These are phyloP conservation scores for Trichoderma parareesei DNA, from an alignment of 495 filamentous ascomycete species.

Conservation along the genomic window DNA sequence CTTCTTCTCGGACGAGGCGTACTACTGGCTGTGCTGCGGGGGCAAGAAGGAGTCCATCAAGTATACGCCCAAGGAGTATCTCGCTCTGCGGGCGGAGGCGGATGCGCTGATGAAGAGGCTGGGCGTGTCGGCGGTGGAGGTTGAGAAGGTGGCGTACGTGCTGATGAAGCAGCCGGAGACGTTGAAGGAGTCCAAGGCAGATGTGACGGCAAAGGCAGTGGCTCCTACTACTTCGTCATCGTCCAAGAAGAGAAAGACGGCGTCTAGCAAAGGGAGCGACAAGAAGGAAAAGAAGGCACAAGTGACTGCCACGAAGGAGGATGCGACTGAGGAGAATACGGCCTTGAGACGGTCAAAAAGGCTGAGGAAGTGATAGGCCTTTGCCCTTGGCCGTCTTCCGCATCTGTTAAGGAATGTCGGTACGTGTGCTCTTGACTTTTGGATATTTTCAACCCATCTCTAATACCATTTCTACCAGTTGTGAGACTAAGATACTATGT, in stretches of 20 bases:
- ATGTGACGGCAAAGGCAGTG: neutral
- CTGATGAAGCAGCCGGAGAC: constrained; percentile 31
- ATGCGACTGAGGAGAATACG: neutral
- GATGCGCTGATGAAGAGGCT: constrained; percentile 40
- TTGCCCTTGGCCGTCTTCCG: too few relatives aligned
- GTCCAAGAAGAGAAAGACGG: neutral
- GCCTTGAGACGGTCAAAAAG: neutral
- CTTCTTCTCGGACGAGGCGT: constrained; percentile 74
- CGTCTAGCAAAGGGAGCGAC: neutral
- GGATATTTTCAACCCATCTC: neutral
- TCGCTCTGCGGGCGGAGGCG: constrained; percentile 39
- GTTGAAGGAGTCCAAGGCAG: neutral
- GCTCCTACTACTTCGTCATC: neutral
- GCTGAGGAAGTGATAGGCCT: neutral
- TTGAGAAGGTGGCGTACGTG: constrained; percentile 65
- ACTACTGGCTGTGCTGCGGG: constrained; percentile 51
- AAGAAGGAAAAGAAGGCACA: neutral
- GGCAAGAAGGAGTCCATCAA: constrained; percentile 44
- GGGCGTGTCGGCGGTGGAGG: constrained; percentile 45
- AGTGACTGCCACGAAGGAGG: neutral
- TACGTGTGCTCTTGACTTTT: neutral
- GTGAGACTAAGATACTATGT: neutral
- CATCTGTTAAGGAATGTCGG: too few relatives aligned
- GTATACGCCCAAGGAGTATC: constrained; percentile 60
- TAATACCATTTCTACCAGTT: neutral